These are phyloP conservation scores for Phytophthora boehmeriae DNA, from an alignment of 352 stramenopile species.

Conservation along the genomic window DNA sequence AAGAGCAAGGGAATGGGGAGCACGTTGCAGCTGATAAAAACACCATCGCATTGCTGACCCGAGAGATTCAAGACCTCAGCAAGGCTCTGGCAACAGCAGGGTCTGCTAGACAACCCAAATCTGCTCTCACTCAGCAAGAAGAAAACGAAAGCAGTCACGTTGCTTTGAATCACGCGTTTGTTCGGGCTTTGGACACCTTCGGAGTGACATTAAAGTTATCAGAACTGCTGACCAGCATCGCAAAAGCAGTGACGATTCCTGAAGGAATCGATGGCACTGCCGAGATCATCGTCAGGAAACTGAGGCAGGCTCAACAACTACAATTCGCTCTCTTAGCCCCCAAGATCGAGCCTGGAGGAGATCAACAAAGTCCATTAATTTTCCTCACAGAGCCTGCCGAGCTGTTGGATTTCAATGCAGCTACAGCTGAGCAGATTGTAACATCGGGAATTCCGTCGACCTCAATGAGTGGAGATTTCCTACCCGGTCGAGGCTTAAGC, in stretches of 20 bases:
- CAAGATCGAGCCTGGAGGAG: conserved; percentile 6
- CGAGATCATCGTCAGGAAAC: conserved; percentile 21
- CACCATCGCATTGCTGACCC: conserved; percentile 64
- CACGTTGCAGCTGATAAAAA: conserved; percentile 69
- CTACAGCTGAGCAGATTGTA: conserved; percentile 6
- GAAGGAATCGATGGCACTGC: conserved; percentile 24
- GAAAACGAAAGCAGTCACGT: conserved; percentile 13
- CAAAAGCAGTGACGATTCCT: conserved; percentile 10
- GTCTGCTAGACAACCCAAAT: background rate
- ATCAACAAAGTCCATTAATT: conserved; percentile 4
- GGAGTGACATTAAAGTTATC: conserved; percentile 29
- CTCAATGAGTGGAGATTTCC: conserved; percentile 37
- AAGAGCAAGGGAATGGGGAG: conserved; percentile 74
- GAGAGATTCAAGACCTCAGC: conserved; percentile 61
- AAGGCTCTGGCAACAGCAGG: conserved; percentile 9
- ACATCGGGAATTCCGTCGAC: background rate
- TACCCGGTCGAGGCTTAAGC: conserved; percentile 40
- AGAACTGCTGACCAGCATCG: conserved; percentile 40
- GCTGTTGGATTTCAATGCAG: conserved; percentile 10
- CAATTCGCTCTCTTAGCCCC: conserved; percentile 21
- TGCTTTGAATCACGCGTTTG: conserved; percentile 39
- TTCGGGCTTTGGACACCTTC: conserved; percentile 40
- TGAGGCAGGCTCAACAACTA: conserved; percentile 30
- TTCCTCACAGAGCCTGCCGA: conserved; percentile 69
- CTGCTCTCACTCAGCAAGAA: conserved; percentile 2